phyloP scores from a whole-genome alignment of 2,329 filamentous ascomycete genomes.

The Hypoxylon sp. region DNA sequence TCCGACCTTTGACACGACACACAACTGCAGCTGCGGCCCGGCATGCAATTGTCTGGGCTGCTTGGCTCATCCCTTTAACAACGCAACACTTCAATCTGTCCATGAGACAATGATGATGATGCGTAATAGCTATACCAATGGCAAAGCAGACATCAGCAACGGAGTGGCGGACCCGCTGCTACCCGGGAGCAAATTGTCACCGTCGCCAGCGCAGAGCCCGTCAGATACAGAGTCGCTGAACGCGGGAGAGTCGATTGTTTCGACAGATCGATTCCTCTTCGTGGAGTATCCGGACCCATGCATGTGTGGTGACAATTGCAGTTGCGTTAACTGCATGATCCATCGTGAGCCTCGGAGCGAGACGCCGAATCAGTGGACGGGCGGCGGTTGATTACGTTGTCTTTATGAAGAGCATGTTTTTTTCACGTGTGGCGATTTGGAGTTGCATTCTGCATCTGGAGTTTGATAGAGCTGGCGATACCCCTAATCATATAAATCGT shows the following conservation, averaged over 20 bases:
- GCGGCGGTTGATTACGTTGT: neutral
- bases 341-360: conserved; percentile 47
- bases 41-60: conserved; percentile 73
- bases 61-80: conserved; percentile 72
- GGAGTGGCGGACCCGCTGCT: conserved; percentile 48
- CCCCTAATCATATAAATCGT: too few species aligned
- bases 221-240: conserved; percentile 40
- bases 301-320: conserved; percentile 66
- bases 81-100: conserved; percentile 61
- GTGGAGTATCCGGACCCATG: conserved; percentile 61
- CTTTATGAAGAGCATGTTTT: neutral
- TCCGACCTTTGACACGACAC: conserved; percentile 39
- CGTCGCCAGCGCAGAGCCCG: conserved; percentile 60
- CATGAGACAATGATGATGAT: conserved; percentile 32
- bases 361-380: conserved; percentile 11
- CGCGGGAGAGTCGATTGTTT: conserved; percentile 22
- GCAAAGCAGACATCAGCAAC: conserved; percentile 50
- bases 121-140: conserved; percentile 22
- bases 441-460: neutral
- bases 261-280: conserved; percentile 64
- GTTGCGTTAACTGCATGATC: conserved; percentile 65
- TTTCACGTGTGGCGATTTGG: neutral
- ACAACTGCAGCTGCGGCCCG: conserved; percentile 70
- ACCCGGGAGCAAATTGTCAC: conserved; percentile 54
- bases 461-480: conserved; percentile 21